phyloP scores from a whole-genome alignment of 1,139 yeast species.

The Lodderomyces elongisporus region DNA sequence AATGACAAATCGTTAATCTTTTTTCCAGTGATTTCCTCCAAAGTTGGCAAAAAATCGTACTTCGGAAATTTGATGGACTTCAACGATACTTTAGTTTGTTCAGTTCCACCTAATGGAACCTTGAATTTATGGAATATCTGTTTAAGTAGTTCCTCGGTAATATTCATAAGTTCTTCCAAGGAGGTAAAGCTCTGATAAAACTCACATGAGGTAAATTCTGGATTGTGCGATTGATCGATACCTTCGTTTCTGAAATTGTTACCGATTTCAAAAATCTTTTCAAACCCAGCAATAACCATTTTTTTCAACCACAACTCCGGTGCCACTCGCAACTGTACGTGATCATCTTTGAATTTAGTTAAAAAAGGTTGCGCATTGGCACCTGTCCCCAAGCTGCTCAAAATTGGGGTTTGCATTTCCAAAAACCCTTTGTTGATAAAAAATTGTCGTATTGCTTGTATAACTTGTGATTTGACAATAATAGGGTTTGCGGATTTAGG shows the following conservation, averaged over 20 bases:
- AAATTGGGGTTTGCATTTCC: conserved; percentile 85
- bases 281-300: conserved; percentile 77
- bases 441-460: conserved; percentile 52
- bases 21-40: conserved; percentile 43
- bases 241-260: conserved; percentile 88
- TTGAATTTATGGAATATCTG: conserved; percentile 25
- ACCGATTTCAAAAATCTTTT: conserved; percentile 83
- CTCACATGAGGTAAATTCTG: conserved; percentile 92
- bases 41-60: conserved; percentile 58
- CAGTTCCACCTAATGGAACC: neutral
- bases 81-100: neutral
- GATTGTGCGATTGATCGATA: conserved; percentile 87
- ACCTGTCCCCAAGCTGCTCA: conserved; percentile 71
- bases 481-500: conserved; percentile 44
- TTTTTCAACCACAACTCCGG: conserved; percentile 93
- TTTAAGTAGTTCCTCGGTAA: conserved; percentile 57
- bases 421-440: conserved; percentile 54
- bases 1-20: conserved; percentile 40
- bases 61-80: conserved; percentile 18
- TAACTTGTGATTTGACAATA: conserved; percentile 48
- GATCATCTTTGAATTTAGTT: conserved; percentile 45
- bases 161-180: conserved; percentile 58
- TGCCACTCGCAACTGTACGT: conserved; percentile 72
- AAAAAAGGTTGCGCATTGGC: conserved; percentile 84
- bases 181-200: conserved; percentile 79